Evolutionary conservation across 2,329 filamentous ascomycete species (phyloP), one percentile per base, ranked within the genome.

Genomic region (Pleurostoma richardsiae): DNA sequence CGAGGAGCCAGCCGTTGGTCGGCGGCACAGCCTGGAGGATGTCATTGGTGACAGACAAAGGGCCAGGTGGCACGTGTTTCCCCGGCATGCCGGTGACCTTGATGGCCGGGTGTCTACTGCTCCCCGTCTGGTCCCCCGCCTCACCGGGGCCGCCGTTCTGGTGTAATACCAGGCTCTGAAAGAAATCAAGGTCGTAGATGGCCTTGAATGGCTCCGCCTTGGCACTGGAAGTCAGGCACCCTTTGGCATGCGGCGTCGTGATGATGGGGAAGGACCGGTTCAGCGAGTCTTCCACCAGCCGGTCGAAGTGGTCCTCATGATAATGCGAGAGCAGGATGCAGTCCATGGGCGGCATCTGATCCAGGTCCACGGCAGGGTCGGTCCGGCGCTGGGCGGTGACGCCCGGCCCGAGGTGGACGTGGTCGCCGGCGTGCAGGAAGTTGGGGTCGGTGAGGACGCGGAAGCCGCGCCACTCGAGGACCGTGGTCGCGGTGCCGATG

Each of bases 1-100:
- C 81, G 4, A 86, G 50, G 65, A 86, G 77, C 80, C 82, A 86
- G 30, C 82, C 82, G 56, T 85, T 85, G 1, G 77, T 83, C 3
- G 81, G 83, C 4, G 82, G 83, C 4, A 85, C 73, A 44, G 73
- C 62, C 33, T 57, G 47, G 3, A 69, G 52, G 5, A 69, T 28
- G 30, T 69, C 59, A 44, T 71, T 68, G 31, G 75, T 64, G 6
- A 73, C 48, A 0, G 56, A 50, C 10, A 69, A 51, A n/a, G 57
- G 56, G 0, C 67, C 67, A 0, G 66, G 66, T 2, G 68, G 67
- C 4, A 86, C 74, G 57, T 86, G 82, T 56, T 85, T 83, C 2
- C 80, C 83, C 1, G 82, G 83, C 76, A 80, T 82, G 3, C 69
- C 82, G 1, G 78, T 83, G 26, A 85, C 70, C 53, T 78, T 79